Conservation (phyloP, 148 eudicot genomes). For the Rhododendron williamsianum region DNA sequence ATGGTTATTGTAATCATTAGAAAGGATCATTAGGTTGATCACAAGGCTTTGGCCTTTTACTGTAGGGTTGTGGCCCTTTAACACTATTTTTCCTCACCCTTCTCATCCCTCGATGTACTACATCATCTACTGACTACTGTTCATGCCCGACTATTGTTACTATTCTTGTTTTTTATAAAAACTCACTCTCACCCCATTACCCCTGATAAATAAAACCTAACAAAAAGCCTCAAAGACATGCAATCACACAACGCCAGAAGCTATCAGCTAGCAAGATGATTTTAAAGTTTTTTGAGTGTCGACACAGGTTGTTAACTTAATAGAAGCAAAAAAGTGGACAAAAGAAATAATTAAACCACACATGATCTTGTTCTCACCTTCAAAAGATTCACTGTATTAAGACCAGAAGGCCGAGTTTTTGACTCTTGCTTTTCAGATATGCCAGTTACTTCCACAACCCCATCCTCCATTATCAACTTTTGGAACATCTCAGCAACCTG, state of each 20-base stretch:
- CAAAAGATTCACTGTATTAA: slow-evolving; percentile 89
- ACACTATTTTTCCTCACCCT: no score
- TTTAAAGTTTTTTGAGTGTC: background rate
- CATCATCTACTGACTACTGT: background rate
- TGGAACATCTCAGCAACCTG: slow-evolving; percentile 77
- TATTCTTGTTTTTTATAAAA: no score
- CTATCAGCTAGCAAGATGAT: background rate
- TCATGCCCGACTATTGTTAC: background rate
- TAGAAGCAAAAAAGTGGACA: background rate
- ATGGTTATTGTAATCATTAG: no score
- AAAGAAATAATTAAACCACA: background rate
- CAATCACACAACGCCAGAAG: background rate
- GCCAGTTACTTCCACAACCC: slow-evolving; percentile 50
- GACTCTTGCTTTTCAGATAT: slow-evolving; percentile 73
- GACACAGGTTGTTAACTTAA: background rate
- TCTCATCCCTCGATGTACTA: background rate
- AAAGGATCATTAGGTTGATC: no score
- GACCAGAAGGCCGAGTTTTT: slow-evolving; percentile 90
- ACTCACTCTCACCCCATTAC: background rate
- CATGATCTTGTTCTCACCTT: slow-evolving; percentile 41
- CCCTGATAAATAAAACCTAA: background rate
- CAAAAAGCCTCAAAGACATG: background rate
- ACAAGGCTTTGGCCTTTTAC: no score
- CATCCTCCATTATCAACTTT: slow-evolving; percentile 67
- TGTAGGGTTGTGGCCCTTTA: background rate